phyloP scores from a whole-genome alignment of 2,329 filamentous ascomycete genomes.

The Nemania serpens region DNA sequence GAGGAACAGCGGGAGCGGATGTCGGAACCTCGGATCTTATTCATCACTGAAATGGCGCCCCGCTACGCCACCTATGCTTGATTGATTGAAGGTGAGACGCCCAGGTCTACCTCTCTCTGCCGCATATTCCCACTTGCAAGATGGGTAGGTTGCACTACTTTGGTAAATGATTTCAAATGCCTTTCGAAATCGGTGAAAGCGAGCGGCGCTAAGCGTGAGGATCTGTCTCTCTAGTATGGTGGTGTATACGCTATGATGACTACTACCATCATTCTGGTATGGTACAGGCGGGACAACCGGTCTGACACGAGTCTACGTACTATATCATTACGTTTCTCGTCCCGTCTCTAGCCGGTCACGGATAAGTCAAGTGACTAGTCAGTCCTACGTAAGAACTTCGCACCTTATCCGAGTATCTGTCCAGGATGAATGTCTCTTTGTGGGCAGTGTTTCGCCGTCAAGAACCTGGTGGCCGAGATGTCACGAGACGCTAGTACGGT shows the following conservation, averaged over 20 bases:
- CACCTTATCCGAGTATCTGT: no score
- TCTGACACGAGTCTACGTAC: no score
- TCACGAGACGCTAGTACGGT: conserved; percentile 1
- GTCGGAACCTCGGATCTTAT: background rate
- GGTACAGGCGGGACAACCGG: background rate
- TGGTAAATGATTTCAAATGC: no score
- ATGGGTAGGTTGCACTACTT: no score
- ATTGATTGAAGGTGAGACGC: background rate
- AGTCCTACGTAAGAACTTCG: no score
- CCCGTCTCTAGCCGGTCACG: conserved; percentile 10
- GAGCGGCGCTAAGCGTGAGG: background rate
- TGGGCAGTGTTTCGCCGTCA: no score
- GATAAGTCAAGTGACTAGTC: no score
- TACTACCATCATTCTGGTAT: background rate
- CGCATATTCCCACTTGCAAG: no score
- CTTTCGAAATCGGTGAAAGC: no score
- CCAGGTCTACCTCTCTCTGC: background rate
- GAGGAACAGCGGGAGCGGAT: background rate
- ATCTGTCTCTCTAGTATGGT: no score
- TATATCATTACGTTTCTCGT: background rate
- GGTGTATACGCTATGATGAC: background rate
- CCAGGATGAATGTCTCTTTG: no score
- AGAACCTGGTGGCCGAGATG: background rate
- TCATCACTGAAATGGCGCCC: background rate
- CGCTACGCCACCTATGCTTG: background rate